A percentile compares a stretch with the other conserved stretches of the same genome.
Evolutionary conservation across 139 green algal genomes (phyloP).

Genomic region (Choricystis sp.): DNA sequence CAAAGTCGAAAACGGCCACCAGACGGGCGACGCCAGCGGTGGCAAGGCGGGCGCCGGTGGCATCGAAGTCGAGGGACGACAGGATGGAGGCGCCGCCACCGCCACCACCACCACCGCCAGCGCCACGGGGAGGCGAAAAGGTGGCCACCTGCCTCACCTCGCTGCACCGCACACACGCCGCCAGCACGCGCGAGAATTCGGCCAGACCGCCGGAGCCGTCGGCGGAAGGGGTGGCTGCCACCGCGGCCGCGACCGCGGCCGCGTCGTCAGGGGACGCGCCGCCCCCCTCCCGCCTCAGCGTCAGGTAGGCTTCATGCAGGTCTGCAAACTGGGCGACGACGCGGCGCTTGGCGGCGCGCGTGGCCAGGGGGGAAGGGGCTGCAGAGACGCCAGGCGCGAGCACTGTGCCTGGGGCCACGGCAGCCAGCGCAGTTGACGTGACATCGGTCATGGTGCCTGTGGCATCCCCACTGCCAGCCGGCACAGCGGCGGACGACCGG

Average conservation of each 20-base stretch:
- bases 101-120: conserved; percentile 34
- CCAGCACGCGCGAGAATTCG: conserved; percentile 35
- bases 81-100: conserved; percentile 29
- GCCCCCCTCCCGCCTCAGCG: conserved; percentile 8
- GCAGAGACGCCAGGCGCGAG: conserved; percentile 1
- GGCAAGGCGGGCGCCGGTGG: conserved; percentile 34
- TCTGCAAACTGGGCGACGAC: conserved; percentile 52
- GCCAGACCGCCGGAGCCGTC: conserved; percentile 5
- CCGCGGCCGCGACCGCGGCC: neutral
- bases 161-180: conserved; percentile 27
- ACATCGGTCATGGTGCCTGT: too few species aligned
- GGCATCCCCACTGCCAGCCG: too few species aligned
- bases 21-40: conserved; percentile 51
- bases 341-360: conserved; percentile 24
- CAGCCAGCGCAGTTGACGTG: neutral
- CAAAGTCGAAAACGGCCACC: conserved; percentile 8
- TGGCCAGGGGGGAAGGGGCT: neutral
- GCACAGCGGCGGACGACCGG: neutral
- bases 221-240: neutral
- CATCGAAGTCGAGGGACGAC: conserved; percentile 50
- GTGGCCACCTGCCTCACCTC: conserved; percentile 14
- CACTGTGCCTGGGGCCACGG: neutral
- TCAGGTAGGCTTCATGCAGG: conserved; percentile 50
- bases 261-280: conserved; percentile 2
- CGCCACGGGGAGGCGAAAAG: neutral